These are phyloP conservation scores for Fusarium ramigenum DNA, from an alignment of 2,329 filamentous ascomycete species.

Conservation along the genomic window DNA sequence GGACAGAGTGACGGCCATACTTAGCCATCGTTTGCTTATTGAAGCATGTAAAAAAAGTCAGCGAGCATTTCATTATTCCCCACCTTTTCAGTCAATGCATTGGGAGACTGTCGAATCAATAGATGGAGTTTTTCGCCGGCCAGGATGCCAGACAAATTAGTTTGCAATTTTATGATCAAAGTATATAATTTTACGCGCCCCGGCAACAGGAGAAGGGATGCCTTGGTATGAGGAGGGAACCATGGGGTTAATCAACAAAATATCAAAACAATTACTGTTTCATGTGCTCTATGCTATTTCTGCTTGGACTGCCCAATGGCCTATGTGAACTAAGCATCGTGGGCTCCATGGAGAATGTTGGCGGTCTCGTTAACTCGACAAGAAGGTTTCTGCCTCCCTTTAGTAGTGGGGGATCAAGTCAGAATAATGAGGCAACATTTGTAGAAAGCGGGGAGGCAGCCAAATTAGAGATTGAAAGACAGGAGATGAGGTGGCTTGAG, in stretches of 20 bases:
- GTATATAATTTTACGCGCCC: constrained; percentile 37
- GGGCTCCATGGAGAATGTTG: constrained; percentile 9
- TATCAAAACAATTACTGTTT: constrained; percentile 19
- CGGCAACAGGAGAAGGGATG: constrained; percentile 15
- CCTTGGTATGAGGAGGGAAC: constrained; percentile 1
- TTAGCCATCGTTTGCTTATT: constrained; percentile 30
- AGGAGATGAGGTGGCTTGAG: constrained; percentile 32
- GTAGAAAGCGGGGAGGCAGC: constrained; percentile 19
- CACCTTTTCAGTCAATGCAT: constrained; percentile 18
- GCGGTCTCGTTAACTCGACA: neutral
- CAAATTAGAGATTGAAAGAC: neutral
- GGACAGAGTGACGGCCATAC: constrained; percentile 2
- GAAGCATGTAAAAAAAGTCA: constrained; percentile 39
- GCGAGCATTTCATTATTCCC: constrained; percentile 33
- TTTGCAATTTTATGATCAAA: constrained; percentile 38
- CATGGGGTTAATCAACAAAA: constrained; percentile 29
- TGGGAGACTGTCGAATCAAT: constrained; percentile 23
- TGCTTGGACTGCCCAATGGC: neutral
- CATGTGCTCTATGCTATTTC: neutral
- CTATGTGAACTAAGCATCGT: neutral
- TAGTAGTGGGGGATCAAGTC: constrained; percentile 11
- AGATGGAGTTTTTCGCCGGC: constrained; percentile 31
- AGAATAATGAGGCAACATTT: constrained; percentile 20
- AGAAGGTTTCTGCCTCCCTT: constrained; percentile 29
- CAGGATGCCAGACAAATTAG: constrained; percentile 35